These are phyloP conservation scores for Rhizoclosmatium globosum DNA, from an alignment of 192 early-diverging fungal species.

Conservation along the genomic window DNA sequence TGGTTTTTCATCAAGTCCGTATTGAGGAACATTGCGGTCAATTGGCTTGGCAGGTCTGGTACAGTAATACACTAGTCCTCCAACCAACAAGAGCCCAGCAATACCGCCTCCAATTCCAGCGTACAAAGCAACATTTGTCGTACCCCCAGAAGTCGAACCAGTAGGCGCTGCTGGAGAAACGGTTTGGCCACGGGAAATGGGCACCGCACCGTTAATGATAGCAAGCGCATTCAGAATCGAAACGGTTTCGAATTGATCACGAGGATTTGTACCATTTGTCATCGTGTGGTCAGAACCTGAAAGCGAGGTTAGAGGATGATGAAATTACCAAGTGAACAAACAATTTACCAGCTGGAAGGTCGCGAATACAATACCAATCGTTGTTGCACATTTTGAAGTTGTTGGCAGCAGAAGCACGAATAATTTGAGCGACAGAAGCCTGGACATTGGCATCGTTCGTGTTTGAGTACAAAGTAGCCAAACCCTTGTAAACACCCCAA, in stretches of 20 bases:
- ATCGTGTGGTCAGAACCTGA: constrained; percentile 20
- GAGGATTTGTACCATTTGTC: constrained; percentile 30
- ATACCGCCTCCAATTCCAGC: constrained; percentile 21
- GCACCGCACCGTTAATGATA: neutral
- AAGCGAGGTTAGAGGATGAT: neutral
- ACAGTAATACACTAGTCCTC: neutral
- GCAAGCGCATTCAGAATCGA: constrained; percentile 25
- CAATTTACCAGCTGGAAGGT: constrained; percentile 20
- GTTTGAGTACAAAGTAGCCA: constrained; percentile 25
- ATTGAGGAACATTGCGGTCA: too few species aligned
- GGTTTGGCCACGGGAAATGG: constrained; percentile 1
- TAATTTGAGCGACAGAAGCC: neutral
- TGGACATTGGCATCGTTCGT: constrained; percentile 4
- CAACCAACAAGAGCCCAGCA: constrained; percentile 8
- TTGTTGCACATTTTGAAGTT: constrained; percentile 26
- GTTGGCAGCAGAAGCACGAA: constrained; percentile 13
- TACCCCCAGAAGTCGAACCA: neutral
- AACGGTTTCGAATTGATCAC: constrained; percentile 35
- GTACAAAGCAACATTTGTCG: neutral
- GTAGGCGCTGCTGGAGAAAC: neutral
- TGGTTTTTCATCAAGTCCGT: neutral
- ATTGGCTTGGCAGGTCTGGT: neutral
- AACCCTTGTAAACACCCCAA: constrained; percentile 32
- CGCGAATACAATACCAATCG: constrained; percentile 40
- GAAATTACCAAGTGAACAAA: neutral